These are phyloP conservation scores for Xylaria sp. DNA, from an alignment of 2,329 filamentous ascomycete genomes.

Conservation along the genomic window DNA sequence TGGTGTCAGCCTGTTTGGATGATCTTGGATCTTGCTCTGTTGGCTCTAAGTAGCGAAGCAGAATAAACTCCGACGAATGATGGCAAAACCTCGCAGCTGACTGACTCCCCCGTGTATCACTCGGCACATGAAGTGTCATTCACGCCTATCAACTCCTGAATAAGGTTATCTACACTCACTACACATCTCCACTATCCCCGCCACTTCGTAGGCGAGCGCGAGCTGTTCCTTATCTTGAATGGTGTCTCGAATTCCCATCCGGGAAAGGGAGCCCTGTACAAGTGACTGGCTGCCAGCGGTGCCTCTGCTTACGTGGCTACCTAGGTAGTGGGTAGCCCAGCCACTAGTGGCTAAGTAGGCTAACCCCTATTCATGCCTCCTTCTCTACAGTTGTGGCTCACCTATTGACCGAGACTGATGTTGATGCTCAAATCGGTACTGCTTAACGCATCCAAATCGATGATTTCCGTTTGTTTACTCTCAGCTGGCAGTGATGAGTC, in stretches of 20 bases:
- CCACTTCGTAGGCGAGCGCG: not conserved
- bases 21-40: not conserved
- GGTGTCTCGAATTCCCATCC: not conserved
- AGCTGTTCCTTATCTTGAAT: not conserved
- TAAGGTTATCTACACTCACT: slow-evolving; percentile 1
- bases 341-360: too few species aligned
- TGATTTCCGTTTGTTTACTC: too few species aligned
- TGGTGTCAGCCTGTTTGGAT: slow-evolving; percentile 18
- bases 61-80: slow-evolving; percentile 13
- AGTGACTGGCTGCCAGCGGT: not conserved
- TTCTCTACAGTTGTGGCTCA: too few species aligned
- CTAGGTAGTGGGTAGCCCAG: too few species aligned
- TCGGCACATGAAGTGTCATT: slow-evolving; percentile 22
- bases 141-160: slow-evolving; percentile 15
- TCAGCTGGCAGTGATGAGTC: too few species aligned
- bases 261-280: not conserved
- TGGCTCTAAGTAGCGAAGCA: not conserved
- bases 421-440: too few species aligned
- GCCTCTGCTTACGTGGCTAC: too few species aligned
- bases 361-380: too few species aligned
- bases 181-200: not conserved
- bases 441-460: too few species aligned
- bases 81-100: slow-evolving; percentile 20
- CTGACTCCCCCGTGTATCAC: slow-evolving; percentile 6
- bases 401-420: too few species aligned